Conservation (phyloP, 805 yeast genomes). For the Saitoella complicata region DNA sequence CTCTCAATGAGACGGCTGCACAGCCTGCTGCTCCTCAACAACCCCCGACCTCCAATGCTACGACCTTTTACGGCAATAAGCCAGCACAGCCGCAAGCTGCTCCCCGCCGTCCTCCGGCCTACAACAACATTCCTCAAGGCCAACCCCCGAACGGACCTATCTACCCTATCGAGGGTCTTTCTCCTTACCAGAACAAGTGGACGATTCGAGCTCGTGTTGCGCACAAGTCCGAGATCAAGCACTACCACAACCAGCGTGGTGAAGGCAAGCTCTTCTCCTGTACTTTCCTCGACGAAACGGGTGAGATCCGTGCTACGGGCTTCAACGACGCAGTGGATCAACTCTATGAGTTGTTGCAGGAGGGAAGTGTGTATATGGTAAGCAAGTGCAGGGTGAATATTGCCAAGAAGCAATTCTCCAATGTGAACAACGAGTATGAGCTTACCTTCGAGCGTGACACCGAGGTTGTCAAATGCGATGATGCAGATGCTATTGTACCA, state of each 20-base stretch:
- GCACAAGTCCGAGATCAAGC: conserved; percentile 70
- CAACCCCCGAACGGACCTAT: conserved; percentile 22
- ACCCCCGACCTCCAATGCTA: background rate
- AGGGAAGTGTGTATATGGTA: conserved; percentile 76
- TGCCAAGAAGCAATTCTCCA: conserved; percentile 74
- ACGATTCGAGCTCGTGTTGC: conserved; percentile 85
- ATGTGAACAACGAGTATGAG: conserved; percentile 78
- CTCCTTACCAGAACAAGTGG: conserved; percentile 87
- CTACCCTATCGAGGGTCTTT: conserved; percentile 67
- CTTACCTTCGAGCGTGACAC: conserved; percentile 68
- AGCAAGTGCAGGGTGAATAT: conserved; percentile 66
- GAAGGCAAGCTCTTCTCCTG: conserved; percentile 82
- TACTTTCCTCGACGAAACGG: conserved; percentile 81
- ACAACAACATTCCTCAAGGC: background rate
- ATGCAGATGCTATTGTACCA: conserved; percentile 47
- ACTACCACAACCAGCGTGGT: conserved; percentile 75
- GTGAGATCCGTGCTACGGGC: conserved; percentile 90
- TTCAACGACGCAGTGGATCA: conserved; percentile 76
- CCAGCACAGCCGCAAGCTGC: background rate
- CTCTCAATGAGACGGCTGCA: background rate
- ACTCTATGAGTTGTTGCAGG: conserved; percentile 59
- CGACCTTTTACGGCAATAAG: background rate
- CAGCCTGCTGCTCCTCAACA: background rate
- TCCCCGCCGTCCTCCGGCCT: background rate
- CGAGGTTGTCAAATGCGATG: conserved; percentile 51